Evolutionary conservation across 139 green algal genomes (phyloP).

Genomic region (Eudorina sp.): DNA sequence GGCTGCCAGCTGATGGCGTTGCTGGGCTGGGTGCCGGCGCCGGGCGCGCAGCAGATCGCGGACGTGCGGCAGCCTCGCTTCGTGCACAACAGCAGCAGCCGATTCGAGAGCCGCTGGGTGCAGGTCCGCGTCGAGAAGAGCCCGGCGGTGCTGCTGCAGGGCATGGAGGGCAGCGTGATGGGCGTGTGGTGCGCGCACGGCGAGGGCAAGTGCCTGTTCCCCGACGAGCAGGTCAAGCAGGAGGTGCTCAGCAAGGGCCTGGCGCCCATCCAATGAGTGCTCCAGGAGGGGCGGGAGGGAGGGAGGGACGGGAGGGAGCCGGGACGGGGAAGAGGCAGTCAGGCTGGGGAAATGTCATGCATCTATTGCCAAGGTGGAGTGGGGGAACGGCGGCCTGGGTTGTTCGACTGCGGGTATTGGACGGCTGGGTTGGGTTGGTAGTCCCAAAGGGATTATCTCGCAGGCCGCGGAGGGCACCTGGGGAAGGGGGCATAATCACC

Average conservation of each 20-base stretch:
- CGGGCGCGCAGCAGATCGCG: slow-evolving; percentile 61
- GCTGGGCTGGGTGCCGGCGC: slow-evolving; percentile 95
- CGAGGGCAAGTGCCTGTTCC: slow-evolving; percentile 95
- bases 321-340: neutral
- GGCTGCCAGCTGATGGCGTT: slow-evolving; percentile 99
- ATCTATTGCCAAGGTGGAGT: too few species aligned
- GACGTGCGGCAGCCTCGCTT: slow-evolving; percentile 95
- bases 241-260: slow-evolving; percentile 75
- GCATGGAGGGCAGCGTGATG: slow-evolving; percentile 89
- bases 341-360: neutral
- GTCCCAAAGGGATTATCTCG: too few species aligned
- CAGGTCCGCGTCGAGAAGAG: slow-evolving; percentile 84
- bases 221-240: slow-evolving; percentile 77
- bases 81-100: slow-evolving; percentile 92
- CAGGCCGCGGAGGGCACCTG: too few species aligned
- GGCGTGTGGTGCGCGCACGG: slow-evolving; percentile 98
- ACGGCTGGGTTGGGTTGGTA: too few species aligned
- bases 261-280: slow-evolving; percentile 90
- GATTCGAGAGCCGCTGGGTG: slow-evolving; percentile 91
- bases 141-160: slow-evolving; percentile 91
- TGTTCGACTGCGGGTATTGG: too few species aligned
- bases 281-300: too few species aligned
- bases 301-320: too few species aligned
- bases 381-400: too few species aligned
- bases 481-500: too few species aligned